Evolutionary conservation across 768 basidiomycete genomes (phyloP).

Genomic region (Hemileccinum impolitum): DNA sequence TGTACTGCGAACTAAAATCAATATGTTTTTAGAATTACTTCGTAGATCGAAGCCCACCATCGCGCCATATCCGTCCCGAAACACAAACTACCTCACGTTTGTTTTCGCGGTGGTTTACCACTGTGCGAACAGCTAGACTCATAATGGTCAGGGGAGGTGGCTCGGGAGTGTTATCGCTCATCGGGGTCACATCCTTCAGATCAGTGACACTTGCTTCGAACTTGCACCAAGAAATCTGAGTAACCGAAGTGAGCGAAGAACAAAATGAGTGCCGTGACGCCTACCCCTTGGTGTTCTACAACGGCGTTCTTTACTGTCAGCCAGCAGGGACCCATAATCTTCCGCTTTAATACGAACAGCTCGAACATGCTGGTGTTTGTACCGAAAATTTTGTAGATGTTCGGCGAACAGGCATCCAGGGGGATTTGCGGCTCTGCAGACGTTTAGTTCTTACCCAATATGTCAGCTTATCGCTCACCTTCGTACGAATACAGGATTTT

Average conservation of each 20-base stretch:
- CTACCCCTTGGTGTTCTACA: conserved; percentile 76
- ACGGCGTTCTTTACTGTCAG: conserved; percentile 74
- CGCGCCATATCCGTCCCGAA: conserved; percentile 79
- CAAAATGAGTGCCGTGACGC: conserved; percentile 21
- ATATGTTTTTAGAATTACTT: neutral
- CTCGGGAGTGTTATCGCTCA: conserved; percentile 72
- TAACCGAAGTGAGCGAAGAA: neutral
- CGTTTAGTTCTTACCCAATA: neutral
- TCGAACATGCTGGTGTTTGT: conserved; percentile 93
- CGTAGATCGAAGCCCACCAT: conserved; percentile 39
- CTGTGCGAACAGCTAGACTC: conserved; percentile 83
- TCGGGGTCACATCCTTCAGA: conserved; percentile 86
- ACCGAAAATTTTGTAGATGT: conserved; percentile 85
- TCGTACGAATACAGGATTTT: conserved; percentile 92
- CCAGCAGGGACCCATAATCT: conserved; percentile 99
- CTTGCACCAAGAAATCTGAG: conserved; percentile 95
- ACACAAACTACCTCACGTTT: conserved; percentile 91
- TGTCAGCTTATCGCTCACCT: conserved; percentile 44
- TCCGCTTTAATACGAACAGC: conserved; percentile 87
- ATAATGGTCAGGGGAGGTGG: conserved; percentile 87
- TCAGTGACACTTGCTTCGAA: conserved; percentile 79
- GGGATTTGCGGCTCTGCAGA: conserved; percentile 50
- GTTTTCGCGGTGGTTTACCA: conserved; percentile 92
- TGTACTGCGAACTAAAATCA: conserved; percentile 48
- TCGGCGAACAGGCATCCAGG: conserved; percentile 68